Conservation (phyloP, 2,329 filamentous ascomycete genomes). For the Endoconidiophora polonica region DNA sequence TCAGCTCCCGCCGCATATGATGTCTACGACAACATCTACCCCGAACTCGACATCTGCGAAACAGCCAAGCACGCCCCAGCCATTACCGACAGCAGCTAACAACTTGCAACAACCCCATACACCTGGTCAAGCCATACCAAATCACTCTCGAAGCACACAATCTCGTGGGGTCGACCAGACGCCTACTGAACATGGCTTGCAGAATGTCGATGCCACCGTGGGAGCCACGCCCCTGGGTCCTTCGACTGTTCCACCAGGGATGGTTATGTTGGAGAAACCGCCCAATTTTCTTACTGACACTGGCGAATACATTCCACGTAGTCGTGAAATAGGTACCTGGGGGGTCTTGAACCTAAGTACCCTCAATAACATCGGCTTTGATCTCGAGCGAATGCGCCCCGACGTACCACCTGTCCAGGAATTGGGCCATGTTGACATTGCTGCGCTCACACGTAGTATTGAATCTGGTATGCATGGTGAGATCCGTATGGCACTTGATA, state of each 20-base stretch:
- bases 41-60: neutral
- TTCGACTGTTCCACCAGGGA: constrained; percentile 21
- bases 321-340: constrained; percentile 39
- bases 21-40: constrained; percentile 16
- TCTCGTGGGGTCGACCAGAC: neutral
- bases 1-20: constrained; percentile 24
- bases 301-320: constrained; percentile 39
- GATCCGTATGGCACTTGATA: constrained; percentile 78
- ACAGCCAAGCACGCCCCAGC: constrained; percentile 17
- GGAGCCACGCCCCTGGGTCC: neutral
- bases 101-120: constrained; percentile 10
- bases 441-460: constrained; percentile 73
- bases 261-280: constrained; percentile 13
- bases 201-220: neutral
- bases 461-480: constrained; percentile 82
- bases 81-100: constrained; percentile 14
- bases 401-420: constrained; percentile 60
- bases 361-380: constrained; percentile 45
- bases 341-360: constrained; percentile 58
- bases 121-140: constrained; percentile 23
- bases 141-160: constrained; percentile 14
- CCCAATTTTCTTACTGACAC: constrained; percentile 7
- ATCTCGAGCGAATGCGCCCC: constrained; percentile 53
- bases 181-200: neutral
- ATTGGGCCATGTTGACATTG: constrained; percentile 76